These are phyloP conservation scores for Quercus phellos DNA, from an alignment of 331 rosid genomes.

Conservation along the genomic window DNA sequence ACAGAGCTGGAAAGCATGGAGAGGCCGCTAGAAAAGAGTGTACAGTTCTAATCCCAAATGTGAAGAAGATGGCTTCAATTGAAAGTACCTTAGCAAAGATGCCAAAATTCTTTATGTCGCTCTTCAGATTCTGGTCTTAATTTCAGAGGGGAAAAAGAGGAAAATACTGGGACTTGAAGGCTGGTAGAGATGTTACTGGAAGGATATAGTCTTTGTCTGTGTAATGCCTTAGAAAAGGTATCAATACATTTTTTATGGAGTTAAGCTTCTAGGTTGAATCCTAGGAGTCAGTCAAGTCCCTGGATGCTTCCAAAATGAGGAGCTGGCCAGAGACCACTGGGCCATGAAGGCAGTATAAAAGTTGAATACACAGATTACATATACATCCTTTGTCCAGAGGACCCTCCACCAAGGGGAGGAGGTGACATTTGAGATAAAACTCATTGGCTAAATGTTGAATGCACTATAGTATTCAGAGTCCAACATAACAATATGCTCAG, in stretches of 20 bases:
- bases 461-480: slow-evolving; percentile 5
- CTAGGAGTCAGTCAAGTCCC: neutral
- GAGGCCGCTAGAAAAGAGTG: neutral
- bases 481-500: neutral
- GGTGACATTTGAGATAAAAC: too few species aligned
- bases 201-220: neutral
- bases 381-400: too few species aligned
- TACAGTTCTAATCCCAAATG: neutral
- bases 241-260: neutral
- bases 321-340: neutral
- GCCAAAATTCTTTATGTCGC: neutral
- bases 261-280: neutral
- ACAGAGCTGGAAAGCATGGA: neutral
- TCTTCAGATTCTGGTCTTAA: neutral
- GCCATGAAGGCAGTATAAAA: neutral
- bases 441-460: neutral
- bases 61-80: neutral
- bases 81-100: neutral
- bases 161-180: neutral
- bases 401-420: too few species aligned
- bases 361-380: neutral
- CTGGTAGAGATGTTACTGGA: neutral
- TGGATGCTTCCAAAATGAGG: neutral
- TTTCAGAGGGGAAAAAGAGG: neutral
- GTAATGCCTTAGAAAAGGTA: neutral